Base-by-base conservation (phyloP, 306 rosid species). In the Cucurbita moschata region DNA sequence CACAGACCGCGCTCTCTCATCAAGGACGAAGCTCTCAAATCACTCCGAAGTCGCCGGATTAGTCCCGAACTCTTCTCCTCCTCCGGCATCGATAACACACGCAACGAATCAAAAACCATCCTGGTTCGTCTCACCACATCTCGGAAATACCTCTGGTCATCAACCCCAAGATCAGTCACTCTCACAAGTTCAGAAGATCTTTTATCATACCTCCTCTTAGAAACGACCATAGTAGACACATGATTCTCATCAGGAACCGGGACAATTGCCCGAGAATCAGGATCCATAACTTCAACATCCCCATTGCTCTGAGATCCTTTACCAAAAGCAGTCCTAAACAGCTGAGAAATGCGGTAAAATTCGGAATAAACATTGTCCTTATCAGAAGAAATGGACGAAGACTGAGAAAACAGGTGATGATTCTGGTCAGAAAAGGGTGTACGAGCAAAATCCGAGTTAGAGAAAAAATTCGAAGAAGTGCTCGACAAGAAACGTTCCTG, bases 61-160 rank as follows among this genome's bases (percentile, higher is more conserved):
- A 40, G 75, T 10, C 78, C 90, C 8, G 68, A 44, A 35, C 74
- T 75, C 40, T 75, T 75, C 67, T 86, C 96, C 14, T 86, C 97
- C 61, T 82, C 97, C 65, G 58, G 59, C 5, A 82, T 26, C 0
- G 85, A 53, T 8, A 85, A 39, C 21, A 89, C 84, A 6, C 99
- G 88, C 51, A 95, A 65, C n/a, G 97, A 78, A 52, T 95, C 96
- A 26, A 85, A 95, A 8, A 88, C 49, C 99, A 88, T 88, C 60
- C 99, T 64, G 0, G 97, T 87, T 67, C 82, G 75, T 10, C 97
- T 76, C 50, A 89, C 86, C 7, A 85, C 78, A 18, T 82, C 85
- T 0, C 96, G 87, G 44, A 86, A 91, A 78, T 86, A 83, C 26
- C 88, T 78, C 14, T 85, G 88, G 38, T 95, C 97, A 53, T 80